Evolutionary conservation across 768 basidiomycete species (phyloP), one percentile per base, ranked within the genome.

Genomic region (Kwoniella mangroviensis): DNA sequence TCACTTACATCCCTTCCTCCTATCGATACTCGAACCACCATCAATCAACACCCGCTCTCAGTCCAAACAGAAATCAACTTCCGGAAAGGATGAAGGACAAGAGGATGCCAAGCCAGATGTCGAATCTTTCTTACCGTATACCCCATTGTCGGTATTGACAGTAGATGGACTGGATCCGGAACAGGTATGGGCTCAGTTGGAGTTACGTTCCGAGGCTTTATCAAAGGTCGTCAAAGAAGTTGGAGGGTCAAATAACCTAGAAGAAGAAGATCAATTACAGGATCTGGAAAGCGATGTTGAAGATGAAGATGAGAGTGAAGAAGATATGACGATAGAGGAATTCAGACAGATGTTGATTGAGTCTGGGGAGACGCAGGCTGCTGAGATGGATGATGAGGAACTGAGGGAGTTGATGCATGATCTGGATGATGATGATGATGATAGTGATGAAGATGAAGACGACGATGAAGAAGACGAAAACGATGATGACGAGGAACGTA

Each of bases 101-200:
- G 88, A 82, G 85, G 84, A 49, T 83, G 81, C 69, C 80, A 80
- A 24, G 79, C 79, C 64, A 17, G 73, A 73, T 21, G 55, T 62
- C 0, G 57, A 70, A 22, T 49, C 58, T 15, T 74, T 85, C 49
- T 59, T 73, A 1, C 80, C 79, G 26, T 79, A 77, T 59, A 97
- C 96, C 0, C 94, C 94, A 6, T 82, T 98, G 2, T 85, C 88
- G 7, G 88, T 87, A 43, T 87, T 99, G 21, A 91, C 89, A 69
- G 85, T 90, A 13, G 88, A 93, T 22, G 90, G 87, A 19, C 90
- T 97, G 88, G 90, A 89, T 74, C 87, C 88, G 24, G 92, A 92
- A 67, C 94, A 96, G 81, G 85, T 98, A 28, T 99, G 96, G 96
- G 90, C 90, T 51, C 96, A 99, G 84, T 82, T 98, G 65, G 96